Evolutionary conservation across 164 flowering plant genomes (phyloP).

Genomic region (Magnolia kwangsiensis): DNA sequence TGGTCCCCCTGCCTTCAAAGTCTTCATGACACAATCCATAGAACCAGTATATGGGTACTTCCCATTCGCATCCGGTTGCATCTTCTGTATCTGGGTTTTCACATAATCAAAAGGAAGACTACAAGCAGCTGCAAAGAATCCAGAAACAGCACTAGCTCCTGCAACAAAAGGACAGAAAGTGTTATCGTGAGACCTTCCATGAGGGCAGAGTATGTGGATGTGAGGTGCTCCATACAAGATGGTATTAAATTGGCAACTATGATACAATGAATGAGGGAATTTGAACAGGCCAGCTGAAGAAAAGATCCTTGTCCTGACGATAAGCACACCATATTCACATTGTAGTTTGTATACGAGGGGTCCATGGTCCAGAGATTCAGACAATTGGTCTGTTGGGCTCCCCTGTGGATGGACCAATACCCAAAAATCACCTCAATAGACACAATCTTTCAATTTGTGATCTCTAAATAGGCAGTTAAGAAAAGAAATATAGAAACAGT

Average conservation of each 20-base stretch:
- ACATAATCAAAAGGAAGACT: conserved; percentile 95
- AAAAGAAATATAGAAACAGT: no score
- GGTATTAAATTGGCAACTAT: no score
- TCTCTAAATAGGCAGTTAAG: no score
- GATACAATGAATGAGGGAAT: neutral
- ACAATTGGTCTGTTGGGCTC: no score
- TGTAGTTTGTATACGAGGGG: no score
- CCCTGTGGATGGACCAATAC: no score
- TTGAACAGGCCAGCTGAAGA: neutral
- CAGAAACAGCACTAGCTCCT: conserved; percentile 92
- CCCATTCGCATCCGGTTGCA: conserved; percentile 94
- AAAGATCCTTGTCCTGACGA: no score
- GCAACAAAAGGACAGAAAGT: conserved; percentile 3
- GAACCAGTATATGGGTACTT: conserved; percentile 84
- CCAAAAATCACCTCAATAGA: no score
- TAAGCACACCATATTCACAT: neutral
- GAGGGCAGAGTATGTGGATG: no score
- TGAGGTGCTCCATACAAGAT: no score
- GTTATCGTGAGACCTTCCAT: neutral
- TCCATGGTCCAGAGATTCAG: no score
- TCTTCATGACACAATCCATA: conserved; percentile 81
- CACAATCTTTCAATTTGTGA: no score
- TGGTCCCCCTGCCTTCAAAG: conserved; percentile 81
- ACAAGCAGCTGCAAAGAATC: conserved; percentile 92
- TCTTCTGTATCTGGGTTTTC: conserved; percentile 92